Conservation (phyloP, 345 rosid species). For the Kernera saxatilis region DNA sequence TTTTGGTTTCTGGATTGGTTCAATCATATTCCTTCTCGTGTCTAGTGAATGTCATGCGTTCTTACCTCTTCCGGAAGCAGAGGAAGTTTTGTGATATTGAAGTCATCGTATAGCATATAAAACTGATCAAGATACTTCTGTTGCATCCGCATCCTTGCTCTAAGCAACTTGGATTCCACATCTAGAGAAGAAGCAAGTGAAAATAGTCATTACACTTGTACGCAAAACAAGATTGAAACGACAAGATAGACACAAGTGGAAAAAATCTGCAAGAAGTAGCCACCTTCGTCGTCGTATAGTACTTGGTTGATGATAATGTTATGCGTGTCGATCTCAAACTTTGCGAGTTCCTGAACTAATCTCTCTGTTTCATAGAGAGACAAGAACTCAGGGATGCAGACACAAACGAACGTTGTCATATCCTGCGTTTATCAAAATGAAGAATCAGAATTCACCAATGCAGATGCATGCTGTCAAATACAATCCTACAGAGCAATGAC, state of each 20-base stretch:
- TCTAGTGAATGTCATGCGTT: background rate
- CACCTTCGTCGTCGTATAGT: constrained; percentile 85
- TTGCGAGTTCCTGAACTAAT: constrained; percentile 96
- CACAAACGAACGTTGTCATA: constrained; percentile 91
- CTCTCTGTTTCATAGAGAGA: constrained; percentile 98
- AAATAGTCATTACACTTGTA: background rate
- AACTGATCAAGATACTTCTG: constrained; percentile 97
- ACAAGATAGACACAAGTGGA: background rate
- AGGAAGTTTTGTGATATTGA: constrained; percentile 92
- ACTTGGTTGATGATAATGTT: constrained; percentile 98
- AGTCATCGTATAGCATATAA: constrained; percentile 96
- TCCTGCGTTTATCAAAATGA: constrained; percentile 48
- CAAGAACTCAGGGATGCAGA: constrained; percentile 98
- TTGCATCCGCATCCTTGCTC: constrained; percentile 95
- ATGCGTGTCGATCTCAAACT: constrained; percentile 95
- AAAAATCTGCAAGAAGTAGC: background rate
- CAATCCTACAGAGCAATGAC: background rate
- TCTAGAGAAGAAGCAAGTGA: constrained; percentile 34
- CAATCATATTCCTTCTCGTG: background rate
- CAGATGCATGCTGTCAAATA: background rate
- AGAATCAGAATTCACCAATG: background rate
- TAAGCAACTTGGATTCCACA: constrained; percentile 86
- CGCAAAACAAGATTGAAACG: background rate
- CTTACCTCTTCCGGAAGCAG: constrained; percentile 93
- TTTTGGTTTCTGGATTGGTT: background rate